Conservation (phyloP, 768 basidiomycete species). For the Mycena crocata region DNA sequence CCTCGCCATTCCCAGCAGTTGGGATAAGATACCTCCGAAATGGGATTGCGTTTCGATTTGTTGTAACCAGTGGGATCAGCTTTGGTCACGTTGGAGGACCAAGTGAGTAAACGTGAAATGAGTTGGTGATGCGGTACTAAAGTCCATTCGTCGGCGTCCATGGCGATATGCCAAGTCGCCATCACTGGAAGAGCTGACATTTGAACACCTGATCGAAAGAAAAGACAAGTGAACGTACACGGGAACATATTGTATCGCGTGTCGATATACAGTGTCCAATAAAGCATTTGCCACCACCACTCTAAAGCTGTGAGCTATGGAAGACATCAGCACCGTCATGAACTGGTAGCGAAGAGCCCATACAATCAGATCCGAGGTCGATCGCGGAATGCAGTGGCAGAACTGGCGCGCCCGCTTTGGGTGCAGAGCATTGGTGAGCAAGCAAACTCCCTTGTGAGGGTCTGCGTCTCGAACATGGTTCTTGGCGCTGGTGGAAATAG, state of each 20-base stretch:
- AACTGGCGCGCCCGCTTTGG: background rate
- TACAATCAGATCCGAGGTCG: background rate
- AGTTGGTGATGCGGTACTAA: background rate
- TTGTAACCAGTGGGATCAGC: background rate
- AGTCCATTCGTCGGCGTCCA: constrained; percentile 3
- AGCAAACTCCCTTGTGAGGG: background rate
- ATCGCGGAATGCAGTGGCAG: background rate
- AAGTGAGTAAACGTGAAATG: background rate
- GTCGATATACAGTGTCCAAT: constrained; percentile 9
- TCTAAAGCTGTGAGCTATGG: constrained; percentile 2
- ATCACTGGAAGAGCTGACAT: constrained; percentile 9
- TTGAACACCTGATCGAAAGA: background rate
- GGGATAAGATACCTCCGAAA: constrained; percentile 9
- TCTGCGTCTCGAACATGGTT: background rate
- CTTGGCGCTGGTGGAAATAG: background rate
- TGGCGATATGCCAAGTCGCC: background rate
- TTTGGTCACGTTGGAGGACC: background rate
- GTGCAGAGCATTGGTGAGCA: background rate
- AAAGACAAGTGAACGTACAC: background rate
- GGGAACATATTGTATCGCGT: background rate
- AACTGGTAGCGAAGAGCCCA: background rate
- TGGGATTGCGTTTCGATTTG: background rate
- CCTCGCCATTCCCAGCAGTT: background rate
- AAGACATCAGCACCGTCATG: background rate
- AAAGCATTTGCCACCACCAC: constrained; percentile 11